Base-by-base conservation (phyloP, 208 protist species). In the Novymonas esmeraldas region DNA sequence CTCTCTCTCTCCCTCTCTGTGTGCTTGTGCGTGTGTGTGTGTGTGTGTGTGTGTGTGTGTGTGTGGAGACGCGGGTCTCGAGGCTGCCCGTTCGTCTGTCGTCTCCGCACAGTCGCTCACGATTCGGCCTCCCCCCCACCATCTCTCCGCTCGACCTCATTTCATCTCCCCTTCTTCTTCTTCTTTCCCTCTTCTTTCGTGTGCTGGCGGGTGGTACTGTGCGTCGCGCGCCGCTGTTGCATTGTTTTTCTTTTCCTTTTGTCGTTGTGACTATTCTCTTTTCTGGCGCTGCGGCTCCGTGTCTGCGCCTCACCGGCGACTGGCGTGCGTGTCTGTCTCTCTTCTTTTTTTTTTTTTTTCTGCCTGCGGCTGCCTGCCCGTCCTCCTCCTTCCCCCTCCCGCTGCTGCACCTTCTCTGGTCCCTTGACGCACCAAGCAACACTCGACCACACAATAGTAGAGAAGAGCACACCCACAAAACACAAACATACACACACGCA, bases 391-490 rank as follows among this genome's bases (percentile, higher is more conserved):
- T 36, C 26, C 42, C 31, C 18, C 26, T 49, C 34, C 26, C 55
- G 11, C 9, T 41, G 3, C n/a, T 31, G 5, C n/a, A n/a, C n/a
- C n/a, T n/a, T n/a, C n/a, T n/a, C n/a, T 9, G 44, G n/a, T 24
- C 34, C 54, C 34, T 44, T 34, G 54, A 59, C 54, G 33, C 54
- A 22, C 42, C 38, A 55, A 72, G 65, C 55, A 58, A 62, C n/a
- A 16, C 49, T 41, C 3, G 3, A 49, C 49, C 3, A 65, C 6
- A 33, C 48, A 66, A 9, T 33, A 36, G 44, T 14, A 52, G 22
- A 34, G 38, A 55, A 54, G 56, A 41, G 44, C 61, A 29, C 16
- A 24, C 26, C 13, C 5, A 45, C 22, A 36, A 20, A 16, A 44
- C 5, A 18, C 54, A 36, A 44, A 65, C 42, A 22, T 4, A 71